Percentiles rank a stretch among this genome's conserved stretches.
Conservation (phyloP, 208 protist species). For the Borovskyia barvae region DNA sequence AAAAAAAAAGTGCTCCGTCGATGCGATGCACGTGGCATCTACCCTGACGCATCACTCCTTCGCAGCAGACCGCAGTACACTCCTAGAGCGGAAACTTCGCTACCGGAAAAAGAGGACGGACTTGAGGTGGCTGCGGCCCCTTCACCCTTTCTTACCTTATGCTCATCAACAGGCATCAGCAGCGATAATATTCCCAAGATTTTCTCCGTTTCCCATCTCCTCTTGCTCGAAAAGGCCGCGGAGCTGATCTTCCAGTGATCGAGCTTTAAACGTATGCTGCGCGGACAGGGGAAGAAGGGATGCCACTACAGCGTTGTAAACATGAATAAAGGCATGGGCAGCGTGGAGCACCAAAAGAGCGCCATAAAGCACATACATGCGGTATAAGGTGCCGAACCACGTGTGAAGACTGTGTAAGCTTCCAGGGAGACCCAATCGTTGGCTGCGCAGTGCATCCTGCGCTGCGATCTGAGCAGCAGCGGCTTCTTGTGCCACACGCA, state of each 20-base stretch:
- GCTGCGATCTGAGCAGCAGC: constrained; percentile 31
- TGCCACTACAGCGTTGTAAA: constrained; percentile 38
- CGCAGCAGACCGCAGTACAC: no score
- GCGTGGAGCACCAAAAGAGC: constrained; percentile 36
- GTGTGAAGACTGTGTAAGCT: background rate
- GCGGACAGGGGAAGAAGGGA: constrained; percentile 5
- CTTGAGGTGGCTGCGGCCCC: no score
- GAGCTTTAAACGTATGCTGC: constrained; percentile 14
- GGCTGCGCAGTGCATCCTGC: constrained; percentile 3
- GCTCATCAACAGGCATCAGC: background rate
- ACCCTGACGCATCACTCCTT: no score
- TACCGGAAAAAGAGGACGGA: no score
- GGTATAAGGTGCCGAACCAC: constrained; percentile 30
- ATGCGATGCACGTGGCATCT: no score
- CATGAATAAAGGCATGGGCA: constrained; percentile 31
- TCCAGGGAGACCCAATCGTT: background rate
- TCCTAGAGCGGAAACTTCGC: no score
- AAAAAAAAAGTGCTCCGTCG: no score
- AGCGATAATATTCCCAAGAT: constrained; percentile 2
- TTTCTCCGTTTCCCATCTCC: background rate
- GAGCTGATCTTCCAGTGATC: constrained; percentile 42
- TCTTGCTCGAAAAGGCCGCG: constrained; percentile 6
- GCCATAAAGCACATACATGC: constrained; percentile 30
- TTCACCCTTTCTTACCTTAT: no score
- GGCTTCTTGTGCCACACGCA: constrained; percentile 35